phyloP scores from a whole-genome alignment of 2,329 filamentous ascomycete genomes.

The Pseudogymnoascus destructans region DNA sequence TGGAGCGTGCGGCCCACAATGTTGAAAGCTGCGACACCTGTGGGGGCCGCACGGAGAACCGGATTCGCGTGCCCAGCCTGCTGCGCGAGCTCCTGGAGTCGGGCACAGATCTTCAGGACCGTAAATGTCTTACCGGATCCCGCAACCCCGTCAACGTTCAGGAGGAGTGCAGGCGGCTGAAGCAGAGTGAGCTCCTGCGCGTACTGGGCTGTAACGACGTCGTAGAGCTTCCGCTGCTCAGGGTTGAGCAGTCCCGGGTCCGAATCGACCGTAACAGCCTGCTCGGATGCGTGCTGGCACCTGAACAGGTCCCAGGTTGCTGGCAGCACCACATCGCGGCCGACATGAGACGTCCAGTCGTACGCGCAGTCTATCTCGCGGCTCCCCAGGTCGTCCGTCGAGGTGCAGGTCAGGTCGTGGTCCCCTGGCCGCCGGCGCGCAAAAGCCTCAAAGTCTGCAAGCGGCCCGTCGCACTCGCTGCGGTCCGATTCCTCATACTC shows the following conservation, averaged over 20 bases:
- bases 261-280: constrained; percentile 11
- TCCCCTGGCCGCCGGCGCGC: neutral
- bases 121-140: constrained; percentile 11
- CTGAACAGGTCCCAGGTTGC: constrained; percentile 9
- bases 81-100: constrained; percentile 8
- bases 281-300: no score
- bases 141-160: constrained; percentile 9
- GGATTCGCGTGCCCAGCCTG: neutral
- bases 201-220: constrained; percentile 10
- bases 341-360: constrained; percentile 11
- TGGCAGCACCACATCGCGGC: neutral
- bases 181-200: neutral
- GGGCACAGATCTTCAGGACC: constrained; percentile 9
- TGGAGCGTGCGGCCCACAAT: constrained; percentile 6
- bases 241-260: constrained; percentile 5
- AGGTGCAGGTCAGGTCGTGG: neutral
- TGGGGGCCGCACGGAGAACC: constrained; percentile 10
- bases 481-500: neutral
- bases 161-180: constrained; percentile 8
- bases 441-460: constrained; percentile 10
- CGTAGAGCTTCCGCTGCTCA: constrained; percentile 12
- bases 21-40: constrained; percentile 11
- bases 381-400: neutral
- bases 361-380: constrained; percentile 5
- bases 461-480: neutral